A percentile compares a stretch with the other conserved stretches of the same genome.
These are phyloP conservation scores for Trichoderma endophyticum DNA, from an alignment of 2,329 filamentous ascomycete species.

Conservation along the genomic window DNA sequence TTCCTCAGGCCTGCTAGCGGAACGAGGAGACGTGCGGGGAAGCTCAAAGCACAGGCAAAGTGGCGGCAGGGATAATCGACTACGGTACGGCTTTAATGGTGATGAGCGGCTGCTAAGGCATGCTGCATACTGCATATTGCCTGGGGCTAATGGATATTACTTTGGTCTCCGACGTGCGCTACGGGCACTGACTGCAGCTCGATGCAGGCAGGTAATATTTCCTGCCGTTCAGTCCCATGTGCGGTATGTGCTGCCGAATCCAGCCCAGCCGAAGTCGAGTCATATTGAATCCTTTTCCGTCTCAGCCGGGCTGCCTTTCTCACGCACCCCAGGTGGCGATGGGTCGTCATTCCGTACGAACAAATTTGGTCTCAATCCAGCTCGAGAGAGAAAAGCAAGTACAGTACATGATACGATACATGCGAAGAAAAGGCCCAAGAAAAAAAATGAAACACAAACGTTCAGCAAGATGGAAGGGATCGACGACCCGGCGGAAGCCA, in stretches of 20 bases:
- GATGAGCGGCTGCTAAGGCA: background rate
- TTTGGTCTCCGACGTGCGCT: background rate
- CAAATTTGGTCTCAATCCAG: background rate
- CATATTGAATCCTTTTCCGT: background rate
- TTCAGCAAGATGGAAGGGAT: background rate
- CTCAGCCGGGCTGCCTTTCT: background rate
- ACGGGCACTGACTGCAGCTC: background rate
- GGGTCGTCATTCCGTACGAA: background rate
- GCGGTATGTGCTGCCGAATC: background rate
- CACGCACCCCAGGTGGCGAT: background rate
- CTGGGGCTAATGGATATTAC: background rate
- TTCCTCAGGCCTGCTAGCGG: background rate
- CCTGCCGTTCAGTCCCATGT: background rate
- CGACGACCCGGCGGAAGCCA: background rate
- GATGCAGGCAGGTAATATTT: background rate
- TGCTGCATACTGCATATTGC: background rate
- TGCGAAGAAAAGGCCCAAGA: background rate
- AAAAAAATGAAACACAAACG: background rate
- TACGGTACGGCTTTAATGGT: background rate
- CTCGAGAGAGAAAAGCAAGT: background rate
- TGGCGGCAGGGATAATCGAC: slow-evolving; percentile 1
- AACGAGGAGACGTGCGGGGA: slow-evolving; percentile 6
- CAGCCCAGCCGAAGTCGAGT: background rate
- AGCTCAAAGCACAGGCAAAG: background rate
- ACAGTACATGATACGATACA: background rate